phyloP scores from a whole-genome alignment of 352 stramenopile species.

The Pythium biforme region DNA sequence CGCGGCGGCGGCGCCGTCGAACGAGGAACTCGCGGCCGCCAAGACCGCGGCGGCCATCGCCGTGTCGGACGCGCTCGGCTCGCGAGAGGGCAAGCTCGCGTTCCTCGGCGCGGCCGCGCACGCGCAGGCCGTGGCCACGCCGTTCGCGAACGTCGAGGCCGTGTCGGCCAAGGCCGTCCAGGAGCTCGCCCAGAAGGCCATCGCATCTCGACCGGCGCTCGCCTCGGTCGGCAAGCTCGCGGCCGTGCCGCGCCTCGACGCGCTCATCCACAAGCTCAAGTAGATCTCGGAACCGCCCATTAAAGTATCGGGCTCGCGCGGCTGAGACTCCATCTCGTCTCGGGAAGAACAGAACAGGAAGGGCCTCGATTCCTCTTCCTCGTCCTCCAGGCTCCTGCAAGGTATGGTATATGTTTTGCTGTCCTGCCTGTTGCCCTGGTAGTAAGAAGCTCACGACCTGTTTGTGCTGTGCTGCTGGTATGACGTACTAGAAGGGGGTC shows the following conservation, averaged over 20 bases:
- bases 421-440: no score
- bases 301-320: conserved; percentile 9
- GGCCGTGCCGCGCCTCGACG: conserved; percentile 70
- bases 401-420: not conserved
- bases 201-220: conserved; percentile 71
- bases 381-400: not conserved
- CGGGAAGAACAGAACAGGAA: no score
- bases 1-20: conserved; percentile 51
- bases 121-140: conserved; percentile 39
- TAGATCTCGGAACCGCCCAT: conserved; percentile 34
- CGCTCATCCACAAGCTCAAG: conserved; percentile 71
- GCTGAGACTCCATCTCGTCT: not conserved
- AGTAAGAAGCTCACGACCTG: not conserved
- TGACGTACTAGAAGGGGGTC: not conserved
- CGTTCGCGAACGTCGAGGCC: conserved; percentile 31
- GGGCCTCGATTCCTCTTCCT: not conserved
- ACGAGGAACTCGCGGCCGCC: conserved; percentile 71
- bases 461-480: not conserved
- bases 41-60: conserved; percentile 63
- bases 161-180: conserved; percentile 71
- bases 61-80: conserved; percentile 36
- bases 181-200: conserved; percentile 71
- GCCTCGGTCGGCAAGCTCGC: conserved; percentile 74
- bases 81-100: conserved; percentile 42
- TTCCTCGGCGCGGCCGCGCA: conserved; percentile 45